Conservation (phyloP, 2,329 filamentous ascomycete species). For the Colletotrichum viniferum region DNA sequence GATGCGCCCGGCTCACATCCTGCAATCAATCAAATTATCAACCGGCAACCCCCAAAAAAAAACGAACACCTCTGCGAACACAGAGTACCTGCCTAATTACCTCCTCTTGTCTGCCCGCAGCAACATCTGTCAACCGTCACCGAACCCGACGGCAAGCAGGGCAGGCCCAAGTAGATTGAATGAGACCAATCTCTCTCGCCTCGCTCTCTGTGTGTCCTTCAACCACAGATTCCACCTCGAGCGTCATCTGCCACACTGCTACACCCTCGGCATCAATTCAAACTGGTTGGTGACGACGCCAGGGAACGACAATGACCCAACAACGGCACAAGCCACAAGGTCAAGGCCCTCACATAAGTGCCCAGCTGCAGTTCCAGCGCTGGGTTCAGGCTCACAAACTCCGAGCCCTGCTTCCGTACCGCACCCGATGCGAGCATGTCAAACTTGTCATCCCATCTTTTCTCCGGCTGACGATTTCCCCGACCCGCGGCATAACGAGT, state of each 20-base stretch:
- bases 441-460: constrained; percentile 21
- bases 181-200: not conserved
- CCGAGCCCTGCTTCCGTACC: not conserved
- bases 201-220: not conserved
- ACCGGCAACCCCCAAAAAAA: not conserved
- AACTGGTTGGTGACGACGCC: not conserved
- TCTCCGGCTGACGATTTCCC: constrained; percentile 13
- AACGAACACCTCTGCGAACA: not conserved
- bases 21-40: constrained; percentile 8
- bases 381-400: not conserved
- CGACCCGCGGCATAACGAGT: constrained; percentile 19
- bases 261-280: not conserved
- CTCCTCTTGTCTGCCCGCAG: not conserved
- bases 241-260: not conserved
- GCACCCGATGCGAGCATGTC: not conserved
- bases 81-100: not conserved
- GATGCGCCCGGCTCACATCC: constrained; percentile 8
- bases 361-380: not conserved
- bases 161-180: not conserved
- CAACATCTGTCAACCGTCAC: not conserved
- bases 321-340: not conserved
- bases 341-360: not conserved
- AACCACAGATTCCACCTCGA: not conserved
- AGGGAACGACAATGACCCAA: not conserved
- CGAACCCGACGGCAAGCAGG: not conserved